These are phyloP conservation scores for Loxodes magnus DNA, from an alignment of 73 alveolate genomes.

Conservation along the genomic window DNA sequence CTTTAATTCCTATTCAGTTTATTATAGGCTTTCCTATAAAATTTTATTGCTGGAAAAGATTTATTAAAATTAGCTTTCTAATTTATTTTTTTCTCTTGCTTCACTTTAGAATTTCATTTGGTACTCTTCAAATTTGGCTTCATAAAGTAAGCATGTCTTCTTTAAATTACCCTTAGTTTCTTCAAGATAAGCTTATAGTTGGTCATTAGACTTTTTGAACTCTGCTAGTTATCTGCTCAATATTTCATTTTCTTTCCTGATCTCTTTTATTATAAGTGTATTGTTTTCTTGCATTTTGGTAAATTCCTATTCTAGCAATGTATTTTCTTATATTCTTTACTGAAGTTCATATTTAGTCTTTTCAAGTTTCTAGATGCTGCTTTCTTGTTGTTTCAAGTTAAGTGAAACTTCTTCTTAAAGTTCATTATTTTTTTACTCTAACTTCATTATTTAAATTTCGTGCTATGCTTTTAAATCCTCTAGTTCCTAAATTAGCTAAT, in stretches of 20 bases:
- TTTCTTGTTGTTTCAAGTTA: too few species aligned
- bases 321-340: too few species aligned
- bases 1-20: not conserved
- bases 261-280: constrained; percentile 5
- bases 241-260: not conserved
- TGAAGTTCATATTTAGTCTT: too few species aligned
- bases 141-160: not conserved
- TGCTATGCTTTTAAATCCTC: not conserved
- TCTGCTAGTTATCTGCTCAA: constrained; percentile 2
- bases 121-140: not conserved
- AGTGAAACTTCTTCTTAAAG: too few species aligned
- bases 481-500: too few species aligned
- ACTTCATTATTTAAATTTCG: not conserved
- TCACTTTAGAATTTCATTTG: not conserved
- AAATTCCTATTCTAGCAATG: too few species aligned
- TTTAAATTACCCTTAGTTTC: not conserved
- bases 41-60: not conserved
- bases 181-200: not conserved
- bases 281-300: too few species aligned
- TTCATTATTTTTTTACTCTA: too few species aligned
- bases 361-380: too few species aligned
- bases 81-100: not conserved
- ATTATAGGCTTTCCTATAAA: constrained; percentile 1
- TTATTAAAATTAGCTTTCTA: not conserved
- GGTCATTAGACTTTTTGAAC: not conserved